A percentile compares a stretch with the other conserved stretches of the same genome.
These are phyloP conservation scores for Tarenaya hassleriana DNA, from an alignment of 345 rosid genomes.

Conservation along the genomic window DNA sequence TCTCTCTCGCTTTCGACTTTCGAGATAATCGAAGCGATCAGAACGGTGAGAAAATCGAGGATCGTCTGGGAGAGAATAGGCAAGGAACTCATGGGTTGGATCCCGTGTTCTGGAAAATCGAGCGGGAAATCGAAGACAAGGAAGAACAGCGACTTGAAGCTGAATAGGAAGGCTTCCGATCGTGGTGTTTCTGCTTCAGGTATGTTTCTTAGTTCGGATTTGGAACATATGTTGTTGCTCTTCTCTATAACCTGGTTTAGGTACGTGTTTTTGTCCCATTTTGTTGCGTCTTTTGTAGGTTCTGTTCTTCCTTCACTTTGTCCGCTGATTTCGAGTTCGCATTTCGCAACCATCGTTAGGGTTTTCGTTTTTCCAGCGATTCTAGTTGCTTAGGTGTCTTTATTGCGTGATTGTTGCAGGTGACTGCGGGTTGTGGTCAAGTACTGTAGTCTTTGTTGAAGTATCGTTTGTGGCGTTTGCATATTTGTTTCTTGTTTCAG, in stretches of 20 bases:
- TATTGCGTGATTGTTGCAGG: neutral
- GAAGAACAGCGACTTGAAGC: constrained; percentile 35
- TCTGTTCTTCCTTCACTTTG: too few relatives aligned
- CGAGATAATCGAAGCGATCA: constrained; percentile 23
- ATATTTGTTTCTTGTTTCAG: too few relatives aligned
- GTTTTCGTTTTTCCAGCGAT: too few relatives aligned
- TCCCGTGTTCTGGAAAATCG: constrained; percentile 66
- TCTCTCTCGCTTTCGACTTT: constrained; percentile 21
- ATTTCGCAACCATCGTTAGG: constrained; percentile 13
- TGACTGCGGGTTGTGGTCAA: too few relatives aligned
- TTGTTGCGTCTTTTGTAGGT: too few relatives aligned
- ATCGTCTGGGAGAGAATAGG: constrained; percentile 12
- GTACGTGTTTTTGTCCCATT: too few relatives aligned
- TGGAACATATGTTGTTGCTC: neutral
- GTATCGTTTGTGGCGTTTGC: too few relatives aligned
- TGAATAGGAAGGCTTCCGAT: constrained; percentile 29
- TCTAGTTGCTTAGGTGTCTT: too few relatives aligned
- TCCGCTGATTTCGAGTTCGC: constrained; percentile 7
- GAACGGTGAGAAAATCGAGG: constrained; percentile 10
- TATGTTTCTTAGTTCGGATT: constrained; percentile 4
- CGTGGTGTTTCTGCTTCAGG: constrained; percentile 39
- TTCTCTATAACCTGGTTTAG: too few relatives aligned
- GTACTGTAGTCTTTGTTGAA: too few relatives aligned
- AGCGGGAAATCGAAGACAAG: constrained; percentile 31
- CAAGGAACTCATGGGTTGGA: constrained; percentile 51